Evolutionary conservation across 2,329 filamentous ascomycete species (phyloP), one percentile per base, ranked within the genome.

Genomic region (Pseudogymnoascus verrucosus): DNA sequence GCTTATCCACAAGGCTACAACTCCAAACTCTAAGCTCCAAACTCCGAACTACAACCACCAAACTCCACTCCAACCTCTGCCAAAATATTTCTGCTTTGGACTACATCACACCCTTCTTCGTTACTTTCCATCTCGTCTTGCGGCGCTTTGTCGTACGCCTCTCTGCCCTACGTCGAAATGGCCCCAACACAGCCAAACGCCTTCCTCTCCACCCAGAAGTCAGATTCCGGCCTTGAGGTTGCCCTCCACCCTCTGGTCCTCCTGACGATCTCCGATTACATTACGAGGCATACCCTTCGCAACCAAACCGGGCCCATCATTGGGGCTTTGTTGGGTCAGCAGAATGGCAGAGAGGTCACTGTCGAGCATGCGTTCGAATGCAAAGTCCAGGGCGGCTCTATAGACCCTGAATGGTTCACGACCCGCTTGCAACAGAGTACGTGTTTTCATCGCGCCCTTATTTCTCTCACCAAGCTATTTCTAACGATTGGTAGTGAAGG

Each of bases 241-340:
- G 86, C 92, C 70, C 85, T 99, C 16, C 95, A 99, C 72, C 95
- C 95, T 26, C 87, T 99, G 60, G 93, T 96, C 62, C 89, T 98
- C 68, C 90, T 99, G 77, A 96, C 90, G 68, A 95, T 99, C 71
- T 96, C 93, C 69, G 95, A 99, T 76, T 96, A 96, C 75, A 92
- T 98, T 75, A 96, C 93, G 64, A 86, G 95, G 65, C 93, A 96
- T 76, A 90, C 88, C 1, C 82, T 96, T 64, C 86, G 95, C 65
- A 80, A 86, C 62, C 87, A 92, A 70, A 75, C 80, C 16, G 90
- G 90, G 0, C 91, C 92, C 14, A 83, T 97, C 16, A 84, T 93
- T 2, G 95, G 95, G 64, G 92, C 89, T 62, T 81, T 99, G n/a
- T 78, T 99, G 5, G 95, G 95, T 14, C 90, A 95, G 72, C 93